Evolutionary conservation across 2,329 filamentous ascomycete species (phyloP).

Genomic region (Cladosporium sp.): DNA sequence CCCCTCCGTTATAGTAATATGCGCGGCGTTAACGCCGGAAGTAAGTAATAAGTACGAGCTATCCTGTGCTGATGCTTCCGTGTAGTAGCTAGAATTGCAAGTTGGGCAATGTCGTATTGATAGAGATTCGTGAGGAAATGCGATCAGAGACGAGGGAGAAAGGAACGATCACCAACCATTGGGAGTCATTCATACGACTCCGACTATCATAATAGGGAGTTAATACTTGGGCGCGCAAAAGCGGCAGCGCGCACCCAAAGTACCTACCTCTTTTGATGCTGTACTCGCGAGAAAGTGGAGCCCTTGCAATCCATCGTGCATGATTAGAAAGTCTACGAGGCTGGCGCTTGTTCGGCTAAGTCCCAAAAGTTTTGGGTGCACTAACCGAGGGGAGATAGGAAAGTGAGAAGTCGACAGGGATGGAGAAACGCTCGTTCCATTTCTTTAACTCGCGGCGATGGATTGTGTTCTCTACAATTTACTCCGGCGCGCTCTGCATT

Average conservation of each 20-base stretch:
- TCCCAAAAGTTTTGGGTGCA: not conserved
- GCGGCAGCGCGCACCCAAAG: not conserved
- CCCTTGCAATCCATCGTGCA: slow-evolving; percentile 3
- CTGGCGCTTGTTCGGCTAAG: not conserved
- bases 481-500: too few species aligned
- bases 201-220: not conserved
- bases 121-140: not conserved
- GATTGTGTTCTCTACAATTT: not conserved
- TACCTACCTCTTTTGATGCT: not conserved
- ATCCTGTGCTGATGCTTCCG: not conserved
- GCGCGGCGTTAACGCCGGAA: not conserved
- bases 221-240: not conserved
- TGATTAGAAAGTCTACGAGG: not conserved
- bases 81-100: not conserved
- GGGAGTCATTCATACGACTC: not conserved
- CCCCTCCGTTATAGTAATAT: not conserved
- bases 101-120: not conserved
- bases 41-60: not conserved
- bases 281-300: slow-evolving; percentile 6
- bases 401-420: not conserved
- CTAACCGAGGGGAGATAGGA: not conserved
- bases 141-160: not conserved
- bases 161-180: slow-evolving; percentile 2
- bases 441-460: not conserved
- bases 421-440: too few species aligned